phyloP scores from a whole-genome alignment of 257 asterid species.

The Solanum habrochaites region DNA sequence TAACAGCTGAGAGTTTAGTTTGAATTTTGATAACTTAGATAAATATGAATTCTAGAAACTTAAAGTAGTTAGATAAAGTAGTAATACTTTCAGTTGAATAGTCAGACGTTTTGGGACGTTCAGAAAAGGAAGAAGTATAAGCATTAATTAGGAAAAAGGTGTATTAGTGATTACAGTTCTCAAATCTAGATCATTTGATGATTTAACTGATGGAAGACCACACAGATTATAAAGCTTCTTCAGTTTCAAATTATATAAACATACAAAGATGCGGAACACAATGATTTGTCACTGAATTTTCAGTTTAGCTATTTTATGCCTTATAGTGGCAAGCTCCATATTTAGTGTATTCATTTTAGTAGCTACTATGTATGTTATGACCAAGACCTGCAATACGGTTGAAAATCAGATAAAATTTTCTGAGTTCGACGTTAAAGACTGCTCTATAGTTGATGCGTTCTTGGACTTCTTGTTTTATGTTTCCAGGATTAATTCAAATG shows the following conservation, averaged over 20 bases:
- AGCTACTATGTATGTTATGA: background rate
- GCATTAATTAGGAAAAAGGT: background rate
- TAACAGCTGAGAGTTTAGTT: background rate
- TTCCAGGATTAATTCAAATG: slow-evolving; percentile 54
- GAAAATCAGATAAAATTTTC: background rate
- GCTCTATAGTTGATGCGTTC: background rate
- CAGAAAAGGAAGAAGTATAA: background rate
- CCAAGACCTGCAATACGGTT: background rate
- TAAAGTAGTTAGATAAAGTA: background rate
- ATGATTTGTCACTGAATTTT: too few relatives aligned
- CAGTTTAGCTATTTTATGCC: background rate
- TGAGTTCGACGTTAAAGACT: background rate
- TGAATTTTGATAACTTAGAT: background rate
- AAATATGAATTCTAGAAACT: background rate
- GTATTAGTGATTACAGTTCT: background rate
- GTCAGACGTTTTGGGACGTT: background rate
- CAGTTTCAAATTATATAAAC: background rate
- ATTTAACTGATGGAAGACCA: background rate
- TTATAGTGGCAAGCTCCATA: background rate
- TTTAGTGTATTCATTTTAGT: background rate
- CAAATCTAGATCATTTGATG: background rate
- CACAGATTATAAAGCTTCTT: background rate
- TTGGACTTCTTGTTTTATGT: background rate
- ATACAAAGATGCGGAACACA: background rate
- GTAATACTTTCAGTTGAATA: background rate